Evolutionary conservation across 257 asterid genomes (phyloP).

Genomic region (Nicotiana benthamiana): DNA sequence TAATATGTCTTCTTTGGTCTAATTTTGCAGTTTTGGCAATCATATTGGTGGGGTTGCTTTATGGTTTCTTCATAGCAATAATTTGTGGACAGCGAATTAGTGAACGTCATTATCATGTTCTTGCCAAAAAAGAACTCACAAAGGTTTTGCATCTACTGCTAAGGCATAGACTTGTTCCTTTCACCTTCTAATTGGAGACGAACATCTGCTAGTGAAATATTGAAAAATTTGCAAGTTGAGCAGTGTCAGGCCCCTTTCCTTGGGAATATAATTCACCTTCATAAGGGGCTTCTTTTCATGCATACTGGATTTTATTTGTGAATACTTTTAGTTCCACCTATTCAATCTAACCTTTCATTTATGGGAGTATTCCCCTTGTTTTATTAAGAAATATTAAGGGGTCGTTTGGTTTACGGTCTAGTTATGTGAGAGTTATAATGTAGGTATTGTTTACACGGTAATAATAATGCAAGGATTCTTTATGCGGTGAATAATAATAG

Average conservation of each 20-base stretch:
- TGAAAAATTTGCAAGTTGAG: neutral
- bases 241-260: neutral
- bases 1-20: constrained; percentile 1
- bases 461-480: neutral
- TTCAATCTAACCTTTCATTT: neutral
- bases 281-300: neutral
- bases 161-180: constrained; percentile 2
- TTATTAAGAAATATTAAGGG: neutral
- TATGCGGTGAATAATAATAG: neutral
- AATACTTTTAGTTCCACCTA: neutral
- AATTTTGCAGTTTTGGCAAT: constrained; percentile 73
- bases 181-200: neutral
- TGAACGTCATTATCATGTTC: constrained; percentile 97
- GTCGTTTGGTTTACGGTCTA: neutral
- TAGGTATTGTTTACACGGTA: neutral
- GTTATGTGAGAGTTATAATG: neutral
- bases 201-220: neutral
- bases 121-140: constrained; percentile 93
- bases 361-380: neutral
- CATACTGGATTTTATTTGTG: neutral
- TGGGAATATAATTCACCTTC: neutral
- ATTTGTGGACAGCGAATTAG: constrained; percentile 93
- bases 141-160: constrained; percentile 45
- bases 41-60: constrained; percentile 91
- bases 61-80: constrained; percentile 96